phyloP scores from a whole-genome alignment of 2,329 filamentous ascomycete genomes.

The Colletotrichum neosansevieriae region DNA sequence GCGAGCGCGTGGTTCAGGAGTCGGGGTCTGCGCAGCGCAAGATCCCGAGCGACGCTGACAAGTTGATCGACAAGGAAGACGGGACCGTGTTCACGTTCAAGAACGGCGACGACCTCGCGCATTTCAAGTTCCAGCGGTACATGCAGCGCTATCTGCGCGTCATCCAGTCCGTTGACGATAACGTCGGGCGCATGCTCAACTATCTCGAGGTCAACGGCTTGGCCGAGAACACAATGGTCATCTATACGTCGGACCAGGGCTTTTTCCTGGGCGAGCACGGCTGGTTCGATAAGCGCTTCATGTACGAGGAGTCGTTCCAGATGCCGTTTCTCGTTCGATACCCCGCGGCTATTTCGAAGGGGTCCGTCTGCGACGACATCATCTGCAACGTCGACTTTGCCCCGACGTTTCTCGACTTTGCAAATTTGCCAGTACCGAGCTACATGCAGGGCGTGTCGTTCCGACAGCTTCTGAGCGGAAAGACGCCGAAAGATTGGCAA shows the following conservation, averaged over 20 bases:
- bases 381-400: conserved; percentile 68
- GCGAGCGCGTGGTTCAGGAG: conserved; percentile 48
- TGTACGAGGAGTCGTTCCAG: conserved; percentile 69
- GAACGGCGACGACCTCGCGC: conserved; percentile 54
- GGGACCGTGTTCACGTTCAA: conserved; percentile 60
- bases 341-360: conserved; percentile 54
- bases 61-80: conserved; percentile 59
- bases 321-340: conserved; percentile 66
- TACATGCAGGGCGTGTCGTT: conserved; percentile 67
- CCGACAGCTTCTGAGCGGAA: conserved; percentile 50
- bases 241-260: conserved; percentile 68
- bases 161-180: conserved; percentile 65
- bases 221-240: conserved; percentile 60
- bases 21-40: conserved; percentile 46
- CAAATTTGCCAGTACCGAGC: conserved; percentile 53
- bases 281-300: conserved; percentile 70
- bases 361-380: conserved; percentile 59
- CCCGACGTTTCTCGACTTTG: conserved; percentile 61
- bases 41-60: conserved; percentile 43
- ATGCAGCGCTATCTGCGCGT: conserved; percentile 67
- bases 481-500: conserved; percentile 58
- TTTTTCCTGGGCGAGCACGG: conserved; percentile 69
- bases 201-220: conserved; percentile 57
- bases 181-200: conserved; percentile 61
- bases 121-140: conserved; percentile 69